These are phyloP conservation scores for Hypseocharis bilobata DNA, from an alignment of 441 rosid species.

Conservation along the genomic window DNA sequence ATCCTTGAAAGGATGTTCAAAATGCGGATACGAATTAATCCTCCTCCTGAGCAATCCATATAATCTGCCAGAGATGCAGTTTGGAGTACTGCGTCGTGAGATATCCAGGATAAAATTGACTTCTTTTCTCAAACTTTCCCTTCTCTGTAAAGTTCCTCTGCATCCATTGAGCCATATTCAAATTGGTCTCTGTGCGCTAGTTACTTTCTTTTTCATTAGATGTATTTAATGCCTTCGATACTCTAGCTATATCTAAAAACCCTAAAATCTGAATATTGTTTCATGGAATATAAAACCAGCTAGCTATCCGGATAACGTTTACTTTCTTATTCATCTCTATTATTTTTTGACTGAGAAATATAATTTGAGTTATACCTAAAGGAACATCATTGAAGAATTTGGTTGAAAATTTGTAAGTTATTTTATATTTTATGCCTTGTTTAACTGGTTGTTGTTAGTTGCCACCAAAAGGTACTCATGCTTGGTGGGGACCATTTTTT, in stretches of 20 bases:
- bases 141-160: background rate
- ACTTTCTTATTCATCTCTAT: background rate
- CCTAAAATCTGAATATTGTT: background rate
- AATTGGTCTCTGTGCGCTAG: background rate
- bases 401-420: background rate
- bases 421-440: background rate
- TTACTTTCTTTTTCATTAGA: background rate
- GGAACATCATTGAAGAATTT: slow-evolving; percentile 7
- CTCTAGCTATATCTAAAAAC: background rate
- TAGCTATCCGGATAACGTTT: background rate
- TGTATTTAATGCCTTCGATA: background rate
- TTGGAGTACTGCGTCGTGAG: background rate
- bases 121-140: background rate
- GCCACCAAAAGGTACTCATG: slow-evolving; percentile 7
- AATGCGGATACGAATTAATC: background rate
- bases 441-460: background rate
- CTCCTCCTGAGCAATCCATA: background rate
- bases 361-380: slow-evolving; percentile 11
- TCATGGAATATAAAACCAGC: background rate
- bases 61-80: background rate
- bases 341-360: background rate
- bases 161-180: background rate
- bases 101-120: background rate
- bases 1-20: background rate
- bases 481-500: slow-evolving; percentile 9